These are phyloP conservation scores for Castanea sativa DNA, from an alignment of 306 rosid species.

Conservation along the genomic window DNA sequence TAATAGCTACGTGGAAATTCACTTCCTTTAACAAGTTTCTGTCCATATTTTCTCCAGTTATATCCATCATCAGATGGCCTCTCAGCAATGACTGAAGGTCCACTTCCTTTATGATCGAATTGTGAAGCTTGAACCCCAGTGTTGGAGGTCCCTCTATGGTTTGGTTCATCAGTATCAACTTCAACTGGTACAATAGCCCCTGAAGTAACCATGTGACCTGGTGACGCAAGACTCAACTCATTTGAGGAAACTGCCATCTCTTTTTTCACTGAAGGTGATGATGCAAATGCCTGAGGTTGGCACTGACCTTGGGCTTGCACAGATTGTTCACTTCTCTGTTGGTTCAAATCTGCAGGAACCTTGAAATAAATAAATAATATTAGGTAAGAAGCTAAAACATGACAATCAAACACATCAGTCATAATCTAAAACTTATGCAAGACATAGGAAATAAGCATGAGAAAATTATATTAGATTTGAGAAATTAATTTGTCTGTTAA, in stretches of 20 bases:
- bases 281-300: slow-evolving; percentile 44
- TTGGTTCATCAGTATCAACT: slow-evolving; percentile 56
- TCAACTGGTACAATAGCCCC: slow-evolving; percentile 54
- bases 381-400: slow-evolving; percentile 24
- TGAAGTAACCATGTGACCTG: slow-evolving; percentile 48
- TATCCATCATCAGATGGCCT: slow-evolving; percentile 85
- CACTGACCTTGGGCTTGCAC: slow-evolving; percentile 53
- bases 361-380: slow-evolving; percentile 54
- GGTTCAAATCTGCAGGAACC: slow-evolving; percentile 70
- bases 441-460: slow-evolving; percentile 8
- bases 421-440: background rate
- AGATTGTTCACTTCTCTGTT: slow-evolving; percentile 47
- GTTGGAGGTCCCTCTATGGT: slow-evolving; percentile 45
- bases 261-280: slow-evolving; percentile 54
- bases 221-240: slow-evolving; percentile 56
- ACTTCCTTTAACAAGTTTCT: slow-evolving; percentile 94
- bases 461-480: background rate
- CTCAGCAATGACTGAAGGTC: slow-evolving; percentile 48
- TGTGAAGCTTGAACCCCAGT: slow-evolving; percentile 53
- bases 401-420: slow-evolving; percentile 3
- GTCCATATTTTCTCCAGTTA: slow-evolving; percentile 97
- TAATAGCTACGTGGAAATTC: slow-evolving; percentile 99
- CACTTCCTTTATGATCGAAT: slow-evolving; percentile 55
- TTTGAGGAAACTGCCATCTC: slow-evolving; percentile 58
- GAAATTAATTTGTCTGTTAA: background rate